Evolutionary conservation across 1,139 yeast species (phyloP), one percentile per base, ranked within the genome.

Genomic region (Debaryomyces robertsiae): DNA sequence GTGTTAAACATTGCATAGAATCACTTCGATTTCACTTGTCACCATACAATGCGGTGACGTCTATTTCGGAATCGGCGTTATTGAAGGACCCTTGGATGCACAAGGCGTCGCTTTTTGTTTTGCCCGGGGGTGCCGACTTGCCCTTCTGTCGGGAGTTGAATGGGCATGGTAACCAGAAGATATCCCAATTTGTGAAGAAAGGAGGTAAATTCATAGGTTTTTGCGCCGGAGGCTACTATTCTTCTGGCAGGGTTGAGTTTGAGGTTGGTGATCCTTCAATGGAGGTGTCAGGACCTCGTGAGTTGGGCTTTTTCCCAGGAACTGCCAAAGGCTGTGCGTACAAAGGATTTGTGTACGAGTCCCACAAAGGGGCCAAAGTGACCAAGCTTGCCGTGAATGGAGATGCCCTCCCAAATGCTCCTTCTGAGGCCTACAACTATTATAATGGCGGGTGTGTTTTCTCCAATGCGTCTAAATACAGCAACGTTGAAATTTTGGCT

Each of bases 111-210:
- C 67, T 88, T 49, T 59, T 93, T 39, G 96, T 91, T 3, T 63
- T 94, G 19, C 99, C 98, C 0, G 98, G 98, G 2, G 98, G 98
- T 3, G 97, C 98, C 1, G 98, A 93, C 60, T 65, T 90, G 39
- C 97, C 97, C 0, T 84, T 78, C 56, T 87, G 96, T 56, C 68
- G 73, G 32, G 70, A 73, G 1, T 70, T 91, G 42, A 81, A 85
- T 51, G 96, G 96, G 1, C 65, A 61, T 6, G 91, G 90, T 0
- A 87, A 82, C 52, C 54, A 62, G 3, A 65, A 65, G 30, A 87
- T 93, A 43, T 61, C 67, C 23, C 79, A 79, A 37, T 91, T 72
- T 60, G 90, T 93, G 2, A 69, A 79, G 27, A 69, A 71, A 40
- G 98, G 98, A 15, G 99, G 98, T 1, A 68, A 72, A 41, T 89